A percentile compares a stretch with the other conserved stretches of the same genome.
Conservation (phyloP, 1,139 yeast species). For the Arxiozyma slooffiae region DNA sequence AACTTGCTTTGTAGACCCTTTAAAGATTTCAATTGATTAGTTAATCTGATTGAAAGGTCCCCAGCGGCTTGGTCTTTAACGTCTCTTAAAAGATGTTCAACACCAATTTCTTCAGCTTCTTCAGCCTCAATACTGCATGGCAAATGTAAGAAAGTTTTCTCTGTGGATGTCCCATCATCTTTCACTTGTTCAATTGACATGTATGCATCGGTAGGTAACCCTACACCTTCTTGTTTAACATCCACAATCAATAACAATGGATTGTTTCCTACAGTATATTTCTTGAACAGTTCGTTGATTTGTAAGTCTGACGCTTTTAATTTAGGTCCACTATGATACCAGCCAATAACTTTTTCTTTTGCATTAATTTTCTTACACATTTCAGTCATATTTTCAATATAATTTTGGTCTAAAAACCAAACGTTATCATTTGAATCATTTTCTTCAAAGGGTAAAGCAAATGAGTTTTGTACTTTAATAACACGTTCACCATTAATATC, state of each 20-base stretch:
- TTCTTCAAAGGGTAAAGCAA: conserved; percentile 93
- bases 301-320: conserved; percentile 78
- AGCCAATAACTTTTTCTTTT: conserved; percentile 87
- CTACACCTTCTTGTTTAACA: conserved; percentile 71
- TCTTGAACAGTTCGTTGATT: conserved; percentile 82
- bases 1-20: conserved; percentile 78
- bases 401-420: conserved; percentile 96
- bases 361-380: conserved; percentile 98
- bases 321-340: conserved; percentile 98
- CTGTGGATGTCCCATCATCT: conserved; percentile 92
- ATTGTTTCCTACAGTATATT: conserved; percentile 52
- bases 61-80: conserved; percentile 97
- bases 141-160: conserved; percentile 84
- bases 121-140: conserved; percentile 93
- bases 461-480: conserved; percentile 63
- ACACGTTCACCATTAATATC: conserved; percentile 1
- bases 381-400: conserved; percentile 91
- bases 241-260: conserved; percentile 88
- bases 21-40: conserved; percentile 81
- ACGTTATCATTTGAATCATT: conserved; percentile 88
- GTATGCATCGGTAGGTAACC: conserved; percentile 94
- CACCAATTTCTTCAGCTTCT: conserved; percentile 99
- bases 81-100: conserved; percentile 88
- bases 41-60: conserved; percentile 71
- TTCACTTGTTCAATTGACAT: conserved; percentile 90